Conservation (phyloP, 352 stramenopile genomes). For the Globisporangium nunn region DNA sequence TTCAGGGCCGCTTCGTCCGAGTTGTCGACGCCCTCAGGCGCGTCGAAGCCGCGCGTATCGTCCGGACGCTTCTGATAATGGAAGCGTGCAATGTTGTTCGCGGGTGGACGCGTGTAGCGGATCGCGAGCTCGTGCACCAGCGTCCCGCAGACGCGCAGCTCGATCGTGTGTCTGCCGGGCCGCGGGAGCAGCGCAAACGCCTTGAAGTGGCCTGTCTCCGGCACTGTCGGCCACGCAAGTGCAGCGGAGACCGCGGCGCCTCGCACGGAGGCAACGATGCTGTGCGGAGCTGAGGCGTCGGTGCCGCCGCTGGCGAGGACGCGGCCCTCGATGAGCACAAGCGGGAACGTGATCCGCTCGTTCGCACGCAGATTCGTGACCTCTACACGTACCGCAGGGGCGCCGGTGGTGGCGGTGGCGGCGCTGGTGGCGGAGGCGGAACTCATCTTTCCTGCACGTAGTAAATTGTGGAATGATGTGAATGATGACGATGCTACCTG, state of each 20-base stretch:
- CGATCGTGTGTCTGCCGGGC: slow-evolving; percentile 29
- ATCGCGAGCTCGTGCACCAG: slow-evolving; percentile 22
- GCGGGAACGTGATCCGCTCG: slow-evolving; percentile 48
- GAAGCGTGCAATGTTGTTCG: slow-evolving; percentile 41
- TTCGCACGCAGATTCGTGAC: slow-evolving; percentile 83
- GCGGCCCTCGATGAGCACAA: slow-evolving; percentile 44
- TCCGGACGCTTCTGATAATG: slow-evolving; percentile 55
- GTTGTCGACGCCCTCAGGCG: slow-evolving; percentile 42
- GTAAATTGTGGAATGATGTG: not conserved
- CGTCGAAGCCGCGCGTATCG: slow-evolving; percentile 43
- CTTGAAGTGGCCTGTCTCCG: slow-evolving; percentile 46
- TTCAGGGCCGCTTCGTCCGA: slow-evolving; percentile 37
- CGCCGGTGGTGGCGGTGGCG: too few species aligned
- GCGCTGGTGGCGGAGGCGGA: not conserved
- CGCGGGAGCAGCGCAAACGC: slow-evolving; percentile 51
- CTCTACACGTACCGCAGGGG: slow-evolving; percentile 24
- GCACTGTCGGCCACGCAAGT: slow-evolving; percentile 45
- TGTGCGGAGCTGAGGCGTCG: slow-evolving; percentile 9
- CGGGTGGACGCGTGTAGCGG: slow-evolving; percentile 23
- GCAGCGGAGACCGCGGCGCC: not conserved
- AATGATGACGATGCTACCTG: not conserved
- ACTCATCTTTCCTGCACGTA: not conserved
- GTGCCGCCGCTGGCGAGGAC: slow-evolving; percentile 26
- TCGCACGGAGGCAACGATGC: not conserved
- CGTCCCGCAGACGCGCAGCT: slow-evolving; percentile 11